Base-by-base conservation (phyloP, 169 alveolate species). In the Plasmodium gallinaceum region DNA sequence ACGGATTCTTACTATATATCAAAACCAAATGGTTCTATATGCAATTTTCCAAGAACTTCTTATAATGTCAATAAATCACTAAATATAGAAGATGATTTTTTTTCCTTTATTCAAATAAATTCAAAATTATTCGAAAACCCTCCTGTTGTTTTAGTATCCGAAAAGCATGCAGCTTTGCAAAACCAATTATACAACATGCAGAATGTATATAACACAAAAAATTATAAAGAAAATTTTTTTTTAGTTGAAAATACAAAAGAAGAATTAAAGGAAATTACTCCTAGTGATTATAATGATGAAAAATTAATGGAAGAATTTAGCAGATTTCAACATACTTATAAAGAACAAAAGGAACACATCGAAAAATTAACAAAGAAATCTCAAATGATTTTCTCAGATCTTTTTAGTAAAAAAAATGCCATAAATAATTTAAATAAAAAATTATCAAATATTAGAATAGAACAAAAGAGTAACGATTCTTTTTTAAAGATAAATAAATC, bases 31-130 rank as follows among this genome's bases (percentile, higher is more conserved):
- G 91, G 91, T 9, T 12, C 54, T 6, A 12, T 66, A 18, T 83
- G 91, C 43, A 83, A 69, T 61, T 83, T 57, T 61, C 91, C 91
- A n/a, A 83, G 69, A 43, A 69, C 83, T 12, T 83, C 80, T 7
- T 72, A 57, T 48, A 66, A 83, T 42, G 69, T 54, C 16, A 83
- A 69, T 16, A 43, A 69, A 72, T 57, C 86, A 1, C 24, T 83
- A 83, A 58, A 60, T 37, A 52, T 69, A 22, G 73, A 78, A 42
- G 51, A 45, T 5, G 64, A 54, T 10, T 60, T 52, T 24, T 32
- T 62, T 70, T 48, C 70, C 22, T 78, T 78, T 32, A 78, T 78
- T 52, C 89, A 78, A 61, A 12, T 69, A n/a, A 64, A 78, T 42
- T 65, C 89, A 24, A n/a, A 78, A 39, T 14, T 66, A 14, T 12